phyloP scores from a whole-genome alignment of 345 rosid species.

The Alliaria petiolata region DNA sequence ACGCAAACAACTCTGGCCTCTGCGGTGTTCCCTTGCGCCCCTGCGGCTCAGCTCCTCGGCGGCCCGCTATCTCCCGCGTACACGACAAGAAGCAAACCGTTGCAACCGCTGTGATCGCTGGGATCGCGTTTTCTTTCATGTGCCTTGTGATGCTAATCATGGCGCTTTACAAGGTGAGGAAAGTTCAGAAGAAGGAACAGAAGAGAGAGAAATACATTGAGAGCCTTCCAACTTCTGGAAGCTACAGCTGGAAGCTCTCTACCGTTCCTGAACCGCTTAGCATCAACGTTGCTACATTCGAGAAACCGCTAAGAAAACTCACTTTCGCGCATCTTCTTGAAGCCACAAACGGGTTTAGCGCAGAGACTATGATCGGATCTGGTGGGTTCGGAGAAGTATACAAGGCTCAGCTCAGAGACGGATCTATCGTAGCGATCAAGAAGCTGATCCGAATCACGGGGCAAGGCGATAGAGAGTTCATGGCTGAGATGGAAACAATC shows the following conservation, averaged over 20 bases:
- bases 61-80: not conserved
- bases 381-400: conserved; percentile 99
- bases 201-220: conserved; percentile 75
- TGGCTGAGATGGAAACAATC: conserved; percentile 99
- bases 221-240: conserved; percentile 86
- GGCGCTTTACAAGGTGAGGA: conserved; percentile 62
- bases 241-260: conserved; percentile 89
- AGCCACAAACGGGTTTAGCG: conserved; percentile 94
- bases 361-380: conserved; percentile 79
- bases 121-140: conserved; percentile 59
- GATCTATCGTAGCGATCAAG: conserved; percentile 82
- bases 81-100: conserved; percentile 44
- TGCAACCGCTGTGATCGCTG: conserved; percentile 61
- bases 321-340: conserved; percentile 89
- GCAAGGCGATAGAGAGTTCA: conserved; percentile 97
- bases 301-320: conserved; percentile 85
- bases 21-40: conserved; percentile 81
- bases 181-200: conserved; percentile 52
- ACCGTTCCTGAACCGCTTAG: conserved; percentile 90
- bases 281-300: conserved; percentile 95
- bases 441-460: conserved; percentile 81
- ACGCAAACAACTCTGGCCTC: conserved; percentile 87
- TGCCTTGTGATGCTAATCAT: conserved; percentile 56
- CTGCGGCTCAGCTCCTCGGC: conserved; percentile 48
- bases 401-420: conserved; percentile 81